A percentile compares a stretch with the other conserved stretches of the same genome.
Conservation (phyloP, 2,329 filamentous ascomycete species). For the Rhexocercosporidium sp. region DNA sequence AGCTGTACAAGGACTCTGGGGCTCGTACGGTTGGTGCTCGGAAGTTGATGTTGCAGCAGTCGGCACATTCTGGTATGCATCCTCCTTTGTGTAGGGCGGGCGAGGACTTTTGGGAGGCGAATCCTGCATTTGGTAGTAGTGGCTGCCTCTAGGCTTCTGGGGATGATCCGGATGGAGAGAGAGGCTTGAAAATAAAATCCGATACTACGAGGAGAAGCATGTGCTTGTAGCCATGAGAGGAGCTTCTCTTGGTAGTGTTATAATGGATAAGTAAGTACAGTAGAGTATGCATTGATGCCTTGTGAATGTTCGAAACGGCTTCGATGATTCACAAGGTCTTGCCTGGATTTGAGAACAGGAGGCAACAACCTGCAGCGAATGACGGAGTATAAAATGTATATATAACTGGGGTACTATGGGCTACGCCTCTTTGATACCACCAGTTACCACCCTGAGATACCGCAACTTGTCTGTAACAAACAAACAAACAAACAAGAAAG, state of each 20-base stretch:
- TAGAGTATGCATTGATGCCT: background rate
- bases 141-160: background rate
- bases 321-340: constrained; percentile 9
- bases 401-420: constrained; percentile 2
- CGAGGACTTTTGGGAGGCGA: constrained; percentile 1
- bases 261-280: background rate
- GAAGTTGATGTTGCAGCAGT: constrained; percentile 11
- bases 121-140: background rate
- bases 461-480: background rate
- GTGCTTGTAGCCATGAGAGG: background rate
- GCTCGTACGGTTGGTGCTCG: constrained; percentile 18
- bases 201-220: background rate
- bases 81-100: background rate
- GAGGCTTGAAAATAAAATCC: background rate
- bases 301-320: constrained; percentile 4
- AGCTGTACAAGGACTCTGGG: constrained; percentile 25
- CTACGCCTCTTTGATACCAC: constrained; percentile 4
- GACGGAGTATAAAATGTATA: background rate
- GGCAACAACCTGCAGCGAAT: constrained; percentile 11
- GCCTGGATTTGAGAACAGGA: constrained; percentile 2
- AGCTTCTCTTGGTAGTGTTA: background rate
- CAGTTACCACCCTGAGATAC: background rate
- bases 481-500: constrained; percentile 2
- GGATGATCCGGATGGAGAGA: background rate
- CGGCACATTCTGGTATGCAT: constrained; percentile 3